Evolutionary conservation across 163 green algal genomes (phyloP).

Genomic region (Trebouxia gelatinosa): DNA sequence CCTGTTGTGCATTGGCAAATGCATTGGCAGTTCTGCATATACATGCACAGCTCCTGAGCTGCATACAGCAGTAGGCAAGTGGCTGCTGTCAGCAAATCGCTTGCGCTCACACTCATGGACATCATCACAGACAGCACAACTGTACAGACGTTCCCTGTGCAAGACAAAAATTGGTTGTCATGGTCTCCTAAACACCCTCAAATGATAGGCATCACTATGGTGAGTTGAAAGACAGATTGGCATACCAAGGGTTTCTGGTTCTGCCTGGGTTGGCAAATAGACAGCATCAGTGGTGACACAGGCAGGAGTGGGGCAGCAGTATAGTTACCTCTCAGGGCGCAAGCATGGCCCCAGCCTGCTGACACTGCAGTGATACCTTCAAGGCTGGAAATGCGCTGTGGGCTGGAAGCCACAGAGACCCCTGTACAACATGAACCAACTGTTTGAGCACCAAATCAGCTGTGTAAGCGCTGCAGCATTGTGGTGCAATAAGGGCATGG

Average conservation of each 20-base stretch:
- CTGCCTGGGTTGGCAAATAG: not conserved
- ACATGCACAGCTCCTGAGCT: too few species aligned
- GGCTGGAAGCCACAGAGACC: not conserved
- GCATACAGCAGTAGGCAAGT: not conserved
- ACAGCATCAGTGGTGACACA: too few species aligned
- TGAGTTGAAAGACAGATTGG: not conserved
- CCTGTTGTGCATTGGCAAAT: too few species aligned
- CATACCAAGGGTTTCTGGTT: not conserved
- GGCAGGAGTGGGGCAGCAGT: too few species aligned
- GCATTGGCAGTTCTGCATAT: too few species aligned
- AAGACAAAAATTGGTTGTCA: not conserved
- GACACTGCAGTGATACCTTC: constrained; percentile 30
- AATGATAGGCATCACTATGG: not conserved
- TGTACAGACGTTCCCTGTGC: not conserved
- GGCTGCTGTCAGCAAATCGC: too few species aligned
- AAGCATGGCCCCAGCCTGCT: constrained; percentile 47
- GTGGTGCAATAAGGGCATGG: too few species aligned
- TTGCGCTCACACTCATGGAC: too few species aligned
- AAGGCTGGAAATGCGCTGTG: constrained; percentile 28
- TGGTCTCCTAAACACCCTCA: not conserved
- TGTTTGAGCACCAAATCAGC: too few species aligned
- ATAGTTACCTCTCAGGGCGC: constrained; percentile 32
- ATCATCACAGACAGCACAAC: too few species aligned
- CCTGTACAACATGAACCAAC: too few species aligned
- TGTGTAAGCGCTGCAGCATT: too few species aligned